Evolutionary conservation across 1,139 yeast genomes (phyloP).

Genomic region (Candida sojae): DNA sequence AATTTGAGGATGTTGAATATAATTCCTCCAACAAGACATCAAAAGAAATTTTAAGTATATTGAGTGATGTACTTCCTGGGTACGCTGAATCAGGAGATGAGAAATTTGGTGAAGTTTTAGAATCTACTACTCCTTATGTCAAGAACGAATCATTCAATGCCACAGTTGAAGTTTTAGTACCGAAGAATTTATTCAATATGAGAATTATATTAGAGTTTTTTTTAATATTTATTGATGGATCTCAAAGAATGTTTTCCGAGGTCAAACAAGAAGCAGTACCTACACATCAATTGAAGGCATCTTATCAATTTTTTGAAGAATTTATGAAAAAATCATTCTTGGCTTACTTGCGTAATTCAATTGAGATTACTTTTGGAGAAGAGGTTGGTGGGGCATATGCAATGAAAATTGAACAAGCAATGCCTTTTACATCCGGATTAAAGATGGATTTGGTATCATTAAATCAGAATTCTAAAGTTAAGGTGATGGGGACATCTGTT

Average conservation of each 20-base stretch:
- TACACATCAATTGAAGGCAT: conserved; percentile 21
- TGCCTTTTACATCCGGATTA: conserved; percentile 16
- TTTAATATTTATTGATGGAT: conserved; percentile 55
- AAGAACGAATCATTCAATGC: conserved; percentile 56
- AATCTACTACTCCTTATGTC: conserved; percentile 50
- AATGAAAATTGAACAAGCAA: conserved; percentile 9
- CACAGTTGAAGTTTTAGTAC: conserved; percentile 67
- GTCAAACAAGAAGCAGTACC: conserved; percentile 12
- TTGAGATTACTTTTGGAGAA: conserved; percentile 38
- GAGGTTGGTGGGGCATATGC: conserved; percentile 25
- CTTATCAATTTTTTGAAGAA: conserved; percentile 55
- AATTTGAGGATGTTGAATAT: conserved; percentile 48
- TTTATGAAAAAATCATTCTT: conserved; percentile 68
- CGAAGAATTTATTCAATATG: conserved; percentile 80
- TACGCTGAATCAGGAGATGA: conserved; percentile 37
- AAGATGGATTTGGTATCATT: conserved; percentile 22
- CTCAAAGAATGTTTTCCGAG: conserved; percentile 32
- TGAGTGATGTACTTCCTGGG: conserved; percentile 66
- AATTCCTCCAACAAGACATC: conserved; percentile 37
- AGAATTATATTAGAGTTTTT: conserved; percentile 68
- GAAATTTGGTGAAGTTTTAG: conserved; percentile 11
- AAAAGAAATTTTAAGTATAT: conserved; percentile 44
- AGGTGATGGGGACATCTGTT: conserved; percentile 5
- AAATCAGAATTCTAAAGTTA: conserved; percentile 15
- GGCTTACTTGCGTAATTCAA: conserved; percentile 61